phyloP scores from a whole-genome alignment of 805 yeast species.

The Yamadazyma insecticola region DNA sequence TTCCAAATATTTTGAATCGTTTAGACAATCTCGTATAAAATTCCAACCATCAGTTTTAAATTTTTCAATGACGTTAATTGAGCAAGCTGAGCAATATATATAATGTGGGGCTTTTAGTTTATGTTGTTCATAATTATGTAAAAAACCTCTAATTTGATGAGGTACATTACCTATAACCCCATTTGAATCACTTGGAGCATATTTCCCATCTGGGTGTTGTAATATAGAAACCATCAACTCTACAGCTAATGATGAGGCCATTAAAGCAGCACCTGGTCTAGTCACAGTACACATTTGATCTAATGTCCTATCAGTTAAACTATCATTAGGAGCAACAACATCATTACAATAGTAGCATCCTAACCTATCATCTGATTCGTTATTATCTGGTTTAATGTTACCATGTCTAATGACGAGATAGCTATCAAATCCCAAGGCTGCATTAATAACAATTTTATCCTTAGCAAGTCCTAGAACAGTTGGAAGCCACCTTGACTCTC shows the following conservation, averaged over 20 bases:
- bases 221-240: conserved; percentile 72
- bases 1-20: conserved; percentile 65
- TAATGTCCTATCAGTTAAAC: conserved; percentile 78
- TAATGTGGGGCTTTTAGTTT: conserved; percentile 71
- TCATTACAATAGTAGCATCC: conserved; percentile 98
- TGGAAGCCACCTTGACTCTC: conserved; percentile 98
- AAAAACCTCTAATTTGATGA: conserved; percentile 88
- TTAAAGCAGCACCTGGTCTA: conserved; percentile 88
- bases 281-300: conserved; percentile 99
- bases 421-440: conserved; percentile 93
- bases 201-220: conserved; percentile 56
- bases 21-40: conserved; percentile 68
- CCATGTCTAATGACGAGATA: conserved; percentile 95
- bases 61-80: conserved; percentile 49
- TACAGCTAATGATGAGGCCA: conserved; percentile 84
- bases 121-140: conserved; percentile 59
- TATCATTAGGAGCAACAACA: conserved; percentile 89
- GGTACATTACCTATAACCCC: conserved; percentile 64
- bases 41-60: conserved; percentile 67
- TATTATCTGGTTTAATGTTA: conserved; percentile 20
- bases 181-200: conserved; percentile 29
- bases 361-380: no score
- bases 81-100: conserved; percentile 83
- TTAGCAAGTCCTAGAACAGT: conserved; percentile 69
- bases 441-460: conserved; percentile 76